Base-by-base conservation (phyloP, 495 filamentous ascomycete species). In the Glutinoglossum americanum region DNA sequence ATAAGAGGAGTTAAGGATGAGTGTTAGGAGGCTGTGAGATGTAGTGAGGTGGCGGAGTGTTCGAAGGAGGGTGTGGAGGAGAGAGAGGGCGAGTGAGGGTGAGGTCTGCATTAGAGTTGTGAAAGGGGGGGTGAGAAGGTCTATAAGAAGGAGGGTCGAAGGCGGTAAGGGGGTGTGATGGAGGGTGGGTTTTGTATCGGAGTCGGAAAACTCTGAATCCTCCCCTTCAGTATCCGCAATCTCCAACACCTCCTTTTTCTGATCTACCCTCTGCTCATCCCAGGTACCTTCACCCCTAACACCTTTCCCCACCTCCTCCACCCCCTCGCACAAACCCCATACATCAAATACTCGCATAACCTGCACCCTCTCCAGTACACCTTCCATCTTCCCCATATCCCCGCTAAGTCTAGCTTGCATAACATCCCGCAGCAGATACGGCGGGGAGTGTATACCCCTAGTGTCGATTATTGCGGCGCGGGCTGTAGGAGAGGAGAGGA, bases 1-100 rank as follows among this genome's bases (percentile, higher is more conserved):
- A 57, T 54, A 1, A 57, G 59, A 10, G n/a, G 53, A 57, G 62
- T 70, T 72, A 25, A 69, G 28, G 35, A 71, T 57, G 26, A 70
- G 17, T n/a, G 67, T 66, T 62, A 61, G 58, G 51, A 72, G 61
- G 19, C 54, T 19, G 55, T 69, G 61, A 32, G 49, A 47, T 23
- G 47, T 60, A 9, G 67, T 66, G 37, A 70, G 62, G 26, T 63
- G 58, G 11, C 60, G 27, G 32, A 72, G 66, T 19, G 58, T 60
- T 49, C 64, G 70, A 56, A 67, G 62, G 58, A 70, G 62, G 45
- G 65, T 39, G 19, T 61, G 55, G 1, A 68, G 59, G 13, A 66
- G 56, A 26, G 64, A 62, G 58, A 68, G 66, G 23, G 61, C 67
- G 65, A 59, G 6, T 19, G 11, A 7, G 9, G 19, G 33, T 6